Percentiles rank a stretch among this genome's conserved stretches.
Conservation (phyloP, 2,329 filamentous ascomycete genomes). For the Corinectria fuckeliana region DNA sequence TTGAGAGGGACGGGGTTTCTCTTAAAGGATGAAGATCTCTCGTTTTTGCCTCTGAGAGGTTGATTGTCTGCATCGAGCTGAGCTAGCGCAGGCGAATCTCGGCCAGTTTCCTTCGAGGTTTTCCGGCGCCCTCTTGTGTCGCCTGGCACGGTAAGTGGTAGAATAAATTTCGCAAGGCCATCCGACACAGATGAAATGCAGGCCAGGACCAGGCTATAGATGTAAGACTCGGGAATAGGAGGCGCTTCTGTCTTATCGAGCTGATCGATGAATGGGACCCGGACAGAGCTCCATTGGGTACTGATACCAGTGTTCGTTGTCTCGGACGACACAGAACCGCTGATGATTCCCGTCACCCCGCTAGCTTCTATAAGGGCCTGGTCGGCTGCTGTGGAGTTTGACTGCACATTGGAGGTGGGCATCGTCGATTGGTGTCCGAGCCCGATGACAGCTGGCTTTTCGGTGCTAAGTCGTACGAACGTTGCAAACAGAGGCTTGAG, state of each 20-base stretch:
- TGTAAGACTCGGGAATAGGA: conserved; percentile 85
- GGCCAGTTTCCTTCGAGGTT: conserved; percentile 51
- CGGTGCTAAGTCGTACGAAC: conserved; percentile 90
- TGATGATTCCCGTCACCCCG: conserved; percentile 86
- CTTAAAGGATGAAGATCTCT: conserved; percentile 72
- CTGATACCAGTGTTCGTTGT: conserved; percentile 81
- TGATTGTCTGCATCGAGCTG: conserved; percentile 45
- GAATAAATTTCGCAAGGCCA: conserved; percentile 88
- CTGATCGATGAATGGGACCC: conserved; percentile 89
- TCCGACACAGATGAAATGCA: conserved; percentile 93
- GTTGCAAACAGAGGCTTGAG: conserved; percentile 83
- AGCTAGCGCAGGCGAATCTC: conserved; percentile 50
- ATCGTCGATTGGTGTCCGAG: conserved; percentile 88
- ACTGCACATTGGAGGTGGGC: conserved; percentile 66
- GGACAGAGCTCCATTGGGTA: conserved; percentile 86
- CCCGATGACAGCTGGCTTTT: conserved; percentile 88
- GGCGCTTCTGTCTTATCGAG: conserved; percentile 91
- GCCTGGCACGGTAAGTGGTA: conserved; percentile 86
- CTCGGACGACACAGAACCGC: conserved; percentile 70
- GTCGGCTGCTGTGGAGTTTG: conserved; percentile 69
- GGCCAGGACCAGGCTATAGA: conserved; percentile 86
- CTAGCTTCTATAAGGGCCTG: conserved; percentile 90
- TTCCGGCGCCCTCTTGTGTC: conserved; percentile 65
- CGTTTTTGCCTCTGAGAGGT: conserved; percentile 48
- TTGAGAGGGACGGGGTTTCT: conserved; percentile 83